Evolutionary conservation across 345 rosid genomes (phyloP).

Genomic region (Populus nigra): DNA sequence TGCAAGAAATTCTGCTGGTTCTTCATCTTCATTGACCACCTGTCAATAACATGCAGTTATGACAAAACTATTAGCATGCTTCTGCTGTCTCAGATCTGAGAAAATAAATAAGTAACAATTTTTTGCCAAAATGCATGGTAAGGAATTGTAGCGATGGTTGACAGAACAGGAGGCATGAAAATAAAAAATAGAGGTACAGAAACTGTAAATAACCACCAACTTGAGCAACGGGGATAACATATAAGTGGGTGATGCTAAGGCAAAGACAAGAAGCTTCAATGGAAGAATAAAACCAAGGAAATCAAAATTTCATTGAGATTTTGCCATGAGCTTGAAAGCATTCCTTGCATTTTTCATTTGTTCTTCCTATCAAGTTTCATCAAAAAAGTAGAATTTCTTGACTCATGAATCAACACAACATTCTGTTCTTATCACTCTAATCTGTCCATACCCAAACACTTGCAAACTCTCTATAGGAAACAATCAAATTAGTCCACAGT

Average conservation of each 20-base stretch:
- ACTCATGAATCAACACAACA: not conserved
- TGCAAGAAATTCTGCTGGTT: constrained; percentile 66
- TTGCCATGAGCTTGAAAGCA: not conserved
- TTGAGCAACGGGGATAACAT: not conserved
- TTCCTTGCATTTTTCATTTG: not conserved
- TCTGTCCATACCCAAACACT: not conserved
- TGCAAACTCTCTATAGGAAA: not conserved
- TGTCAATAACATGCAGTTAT: constrained; percentile 31
- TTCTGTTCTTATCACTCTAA: not conserved
- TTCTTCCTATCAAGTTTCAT: not conserved
- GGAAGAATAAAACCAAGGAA: not conserved
- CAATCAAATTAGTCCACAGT: too few relatives aligned
- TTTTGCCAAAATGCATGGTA: not conserved
- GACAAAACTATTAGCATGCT: constrained; percentile 4
- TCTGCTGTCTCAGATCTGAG: not conserved
- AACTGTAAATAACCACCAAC: not conserved
- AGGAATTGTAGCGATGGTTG: not conserved
- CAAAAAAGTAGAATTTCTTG: not conserved
- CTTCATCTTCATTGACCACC: constrained; percentile 79
- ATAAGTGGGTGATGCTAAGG: not conserved
- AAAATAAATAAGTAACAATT: not conserved
- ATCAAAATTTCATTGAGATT: not conserved
- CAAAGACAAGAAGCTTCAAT: not conserved
- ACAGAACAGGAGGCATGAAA: not conserved
- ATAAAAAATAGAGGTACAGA: not conserved